phyloP scores from a whole-genome alignment of 1,139 yeast genomes.

The Diutina pseudorugosa region DNA sequence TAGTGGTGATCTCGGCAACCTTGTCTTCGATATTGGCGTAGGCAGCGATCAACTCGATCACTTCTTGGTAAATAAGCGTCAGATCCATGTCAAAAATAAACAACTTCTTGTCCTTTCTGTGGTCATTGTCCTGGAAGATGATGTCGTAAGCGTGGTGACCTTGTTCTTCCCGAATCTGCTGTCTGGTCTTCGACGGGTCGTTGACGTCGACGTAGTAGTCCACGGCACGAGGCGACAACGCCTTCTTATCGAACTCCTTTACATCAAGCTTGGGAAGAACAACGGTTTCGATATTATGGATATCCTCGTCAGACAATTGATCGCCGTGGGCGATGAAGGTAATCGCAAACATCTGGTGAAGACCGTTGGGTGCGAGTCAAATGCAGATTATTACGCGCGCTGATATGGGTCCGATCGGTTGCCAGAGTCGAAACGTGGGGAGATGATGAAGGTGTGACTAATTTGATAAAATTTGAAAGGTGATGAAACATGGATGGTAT shows the following conservation, averaged over 20 bases:
- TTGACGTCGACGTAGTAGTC: constrained; percentile 8
- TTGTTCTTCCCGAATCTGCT: constrained; percentile 6
- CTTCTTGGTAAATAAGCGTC: constrained; percentile 91
- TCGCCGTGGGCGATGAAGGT: constrained; percentile 9
- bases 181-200: constrained; percentile 6
- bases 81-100: constrained; percentile 98
- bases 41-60: constrained; percentile 87
- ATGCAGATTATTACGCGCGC: not conserved
- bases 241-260: constrained; percentile 6
- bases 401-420: too few relatives aligned
- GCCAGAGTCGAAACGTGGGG: not conserved
- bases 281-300: constrained; percentile 6
- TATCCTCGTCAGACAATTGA: constrained; percentile 6
- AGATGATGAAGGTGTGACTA: too few relatives aligned
- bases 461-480: too few relatives aligned
- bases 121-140: constrained; percentile 18
- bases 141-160: constrained; percentile 16
- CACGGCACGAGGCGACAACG: constrained; percentile 8
- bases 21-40: constrained; percentile 67
- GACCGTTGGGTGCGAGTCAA: not conserved
- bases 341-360: constrained; percentile 6
- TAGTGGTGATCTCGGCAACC: constrained; percentile 74
- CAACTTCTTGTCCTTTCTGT: constrained; percentile 43
- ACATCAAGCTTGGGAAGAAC: constrained; percentile 6
- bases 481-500: too few relatives aligned